Evolutionary conservation across 1,284 basidiomycete genomes (phyloP), one percentile per base, ranked within the genome.

Genomic region (Cryptococcus hybrid): DNA sequence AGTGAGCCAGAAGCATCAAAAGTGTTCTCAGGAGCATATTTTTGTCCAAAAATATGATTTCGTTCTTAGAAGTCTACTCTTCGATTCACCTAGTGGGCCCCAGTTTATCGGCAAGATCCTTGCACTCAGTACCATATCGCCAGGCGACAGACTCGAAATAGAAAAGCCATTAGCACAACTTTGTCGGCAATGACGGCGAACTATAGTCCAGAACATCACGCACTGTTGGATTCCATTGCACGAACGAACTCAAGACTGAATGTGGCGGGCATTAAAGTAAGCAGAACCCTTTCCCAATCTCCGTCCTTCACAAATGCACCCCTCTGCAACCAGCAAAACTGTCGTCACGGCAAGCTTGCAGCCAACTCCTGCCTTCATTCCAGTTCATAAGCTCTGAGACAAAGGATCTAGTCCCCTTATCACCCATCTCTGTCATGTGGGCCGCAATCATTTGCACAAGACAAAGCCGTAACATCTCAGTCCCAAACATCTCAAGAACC

Each of bases 71-170:
- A 93, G 98, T 71, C 89, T 99, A 44, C 81, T 99, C 59, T 88
- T 87, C 52, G 93, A 96, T 75, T 92, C 96, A 78, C 90, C 93
- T 56, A 97, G 98, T 73, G 95, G 95, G n/a, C 88, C 91, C 51
- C 88, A 92, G 34, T 90, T 96, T 43, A 87, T 98, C 40, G 89
- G 90, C 76, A 97, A 97, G 79, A 88, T 98, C 60, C 78, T 97
- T 63, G 89, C 88, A 2, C 92, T 89, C 70, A 82, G 88, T 12
- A 90, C 88, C 79, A 82, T 96, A 59, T 86, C 92, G 47, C 83
- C 85, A 6, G 72, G 79, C 2, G 84, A 88, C 63, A 89, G 88
- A 70, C 80, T 82, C 2, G 80, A 78, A 44, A 89, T 90, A 65
- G 81, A 90, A 2, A 92, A 65, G 88, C 90, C 2, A 91, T 89